A percentile compares a stretch with the other conserved stretches of the same genome.
Conservation (phyloP, 306 rosid species). For the Senna siamea region DNA sequence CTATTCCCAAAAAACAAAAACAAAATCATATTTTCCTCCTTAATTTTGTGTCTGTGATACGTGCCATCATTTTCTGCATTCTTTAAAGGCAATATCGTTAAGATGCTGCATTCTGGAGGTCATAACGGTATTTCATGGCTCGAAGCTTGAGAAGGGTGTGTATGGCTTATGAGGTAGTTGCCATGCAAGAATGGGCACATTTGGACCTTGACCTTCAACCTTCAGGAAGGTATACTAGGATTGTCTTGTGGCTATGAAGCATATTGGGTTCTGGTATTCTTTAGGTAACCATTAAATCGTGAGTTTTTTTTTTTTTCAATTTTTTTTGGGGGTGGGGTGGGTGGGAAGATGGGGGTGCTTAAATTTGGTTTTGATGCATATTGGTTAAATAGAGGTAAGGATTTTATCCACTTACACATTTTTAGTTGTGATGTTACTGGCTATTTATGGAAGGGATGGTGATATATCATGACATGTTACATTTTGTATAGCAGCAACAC, state of each 20-base stretch:
- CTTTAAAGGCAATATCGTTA: conserved; percentile 51
- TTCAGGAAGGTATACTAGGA: conserved; percentile 58
- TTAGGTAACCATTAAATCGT: no score
- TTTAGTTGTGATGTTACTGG: conserved; percentile 36
- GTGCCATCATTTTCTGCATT: conserved; percentile 48
- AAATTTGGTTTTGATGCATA: no score
- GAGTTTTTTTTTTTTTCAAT: no score
- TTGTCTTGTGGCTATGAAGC: conserved; percentile 52
- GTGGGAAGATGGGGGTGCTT: no score
- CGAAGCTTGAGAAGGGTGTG: conserved; percentile 63
- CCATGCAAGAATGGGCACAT: conserved; percentile 61
- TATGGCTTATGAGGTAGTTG: conserved; percentile 62
- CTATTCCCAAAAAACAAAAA: neutral
- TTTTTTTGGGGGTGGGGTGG: no score
- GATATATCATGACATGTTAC: conserved; percentile 58
- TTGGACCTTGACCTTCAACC: conserved; percentile 55
- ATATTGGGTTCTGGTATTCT: no score
- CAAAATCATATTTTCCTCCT: neutral
- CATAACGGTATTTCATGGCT: conserved; percentile 58
- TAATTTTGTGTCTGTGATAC: conserved; percentile 24
- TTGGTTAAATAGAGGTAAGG: no score
- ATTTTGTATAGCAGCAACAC: conserved; percentile 58
- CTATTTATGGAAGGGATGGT: conserved; percentile 44
- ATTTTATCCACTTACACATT: no score
- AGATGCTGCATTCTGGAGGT: conserved; percentile 66